phyloP scores from a whole-genome alignment of 2,329 filamentous ascomycete genomes.

The Stromatinia cepivora region DNA sequence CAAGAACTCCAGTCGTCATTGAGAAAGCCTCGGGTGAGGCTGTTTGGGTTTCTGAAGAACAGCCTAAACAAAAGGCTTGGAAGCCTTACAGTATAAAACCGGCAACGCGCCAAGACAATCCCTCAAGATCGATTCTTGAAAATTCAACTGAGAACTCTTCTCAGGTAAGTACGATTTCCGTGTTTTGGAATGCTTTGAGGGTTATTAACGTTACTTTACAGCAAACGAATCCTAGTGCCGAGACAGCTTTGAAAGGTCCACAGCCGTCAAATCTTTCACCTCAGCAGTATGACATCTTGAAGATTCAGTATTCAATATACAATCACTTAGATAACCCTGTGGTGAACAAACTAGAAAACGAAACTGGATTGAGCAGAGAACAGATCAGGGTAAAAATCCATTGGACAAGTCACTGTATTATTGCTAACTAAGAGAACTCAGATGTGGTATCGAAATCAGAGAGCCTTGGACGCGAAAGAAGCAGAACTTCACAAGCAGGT shows the following conservation, averaged over 20 bases:
- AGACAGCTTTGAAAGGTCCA: not conserved
- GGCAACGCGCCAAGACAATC: no score
- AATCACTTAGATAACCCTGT: not conserved
- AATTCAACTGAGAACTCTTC: not conserved
- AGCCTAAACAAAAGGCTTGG: not conserved
- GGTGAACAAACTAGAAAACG: not conserved
- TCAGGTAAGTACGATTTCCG: not conserved
- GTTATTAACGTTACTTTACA: not conserved
- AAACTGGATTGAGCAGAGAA: conserved; percentile 4
- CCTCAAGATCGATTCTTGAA: not conserved
- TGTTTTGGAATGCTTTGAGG: not conserved
- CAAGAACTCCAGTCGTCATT: not conserved
- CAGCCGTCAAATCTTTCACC: not conserved
- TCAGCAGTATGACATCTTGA: not conserved
- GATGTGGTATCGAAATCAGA: not conserved
- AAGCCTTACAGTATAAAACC: no score
- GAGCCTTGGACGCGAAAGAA: conserved; percentile 1
- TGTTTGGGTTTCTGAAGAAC: not conserved
- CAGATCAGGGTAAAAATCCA: conserved; percentile 3
- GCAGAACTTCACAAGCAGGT: not conserved
- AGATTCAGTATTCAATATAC: not conserved
- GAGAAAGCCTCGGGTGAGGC: not conserved
- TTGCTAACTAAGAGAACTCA: not conserved
- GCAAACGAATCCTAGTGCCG: not conserved
- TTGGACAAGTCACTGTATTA: not conserved